Evolutionary conservation across 1,284 basidiomycete genomes (phyloP).

Genomic region (Pseudozyma tsukubaensis): DNA sequence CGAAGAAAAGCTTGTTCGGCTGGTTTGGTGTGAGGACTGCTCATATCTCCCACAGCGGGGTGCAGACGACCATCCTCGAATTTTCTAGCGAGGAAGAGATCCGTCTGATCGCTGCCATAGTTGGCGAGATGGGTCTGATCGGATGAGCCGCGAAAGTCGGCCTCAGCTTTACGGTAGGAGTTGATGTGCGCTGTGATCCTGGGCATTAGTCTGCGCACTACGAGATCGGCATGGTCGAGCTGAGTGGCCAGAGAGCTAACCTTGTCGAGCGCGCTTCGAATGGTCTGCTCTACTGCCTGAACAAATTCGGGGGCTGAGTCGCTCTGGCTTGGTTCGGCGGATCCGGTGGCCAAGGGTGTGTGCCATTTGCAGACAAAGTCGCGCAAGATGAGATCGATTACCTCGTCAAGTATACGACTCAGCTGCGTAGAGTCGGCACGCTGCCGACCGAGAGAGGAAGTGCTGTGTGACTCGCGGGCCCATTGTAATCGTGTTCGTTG

Average conservation of each 20-base stretch:
- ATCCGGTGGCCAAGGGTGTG: constrained; percentile 41
- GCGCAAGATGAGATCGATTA: constrained; percentile 51
- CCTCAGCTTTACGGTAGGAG: constrained; percentile 89
- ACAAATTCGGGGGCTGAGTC: constrained; percentile 84
- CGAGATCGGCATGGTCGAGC: constrained; percentile 80
- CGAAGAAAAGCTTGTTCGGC: constrained; percentile 87
- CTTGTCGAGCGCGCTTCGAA: constrained; percentile 77
- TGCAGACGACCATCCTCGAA: constrained; percentile 74
- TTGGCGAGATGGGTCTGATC: constrained; percentile 26
- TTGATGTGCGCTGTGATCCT: constrained; percentile 88
- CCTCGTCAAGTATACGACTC: constrained; percentile 20
- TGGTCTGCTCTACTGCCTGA: constrained; percentile 79
- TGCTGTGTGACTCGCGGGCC: constrained; percentile 29
- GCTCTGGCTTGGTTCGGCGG: constrained; percentile 5
- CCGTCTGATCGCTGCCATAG: constrained; percentile 66
- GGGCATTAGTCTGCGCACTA: constrained; percentile 86
- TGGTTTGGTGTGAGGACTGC: constrained; percentile 86
- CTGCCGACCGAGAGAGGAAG: not conserved
- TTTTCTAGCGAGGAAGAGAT: constrained; percentile 78
- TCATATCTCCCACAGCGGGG: constrained; percentile 79
- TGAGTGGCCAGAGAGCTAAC: constrained; percentile 74
- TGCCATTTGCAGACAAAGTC: constrained; percentile 64
- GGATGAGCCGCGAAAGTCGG: constrained; percentile 76
- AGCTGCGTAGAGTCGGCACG: constrained; percentile 13
- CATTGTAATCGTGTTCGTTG: constrained; percentile 39